Conservation (phyloP, 257 asterid genomes). For the Solanum etuberosum region DNA sequence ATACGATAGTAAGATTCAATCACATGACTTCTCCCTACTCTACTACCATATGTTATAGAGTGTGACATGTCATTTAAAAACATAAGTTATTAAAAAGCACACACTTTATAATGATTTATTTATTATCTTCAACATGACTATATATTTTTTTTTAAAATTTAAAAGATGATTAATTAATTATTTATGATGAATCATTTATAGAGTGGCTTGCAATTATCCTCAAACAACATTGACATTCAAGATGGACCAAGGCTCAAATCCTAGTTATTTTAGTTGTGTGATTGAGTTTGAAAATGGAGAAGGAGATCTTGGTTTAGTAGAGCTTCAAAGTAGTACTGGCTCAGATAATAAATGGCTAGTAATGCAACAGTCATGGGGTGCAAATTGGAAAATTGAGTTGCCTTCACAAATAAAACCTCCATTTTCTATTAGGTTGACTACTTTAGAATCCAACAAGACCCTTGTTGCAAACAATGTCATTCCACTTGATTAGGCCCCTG, state of each 20-base stretch:
- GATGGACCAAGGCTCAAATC: conserved; percentile 17
- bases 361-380: conserved; percentile 27
- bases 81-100: not conserved
- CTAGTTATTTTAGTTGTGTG: conserved; percentile 11
- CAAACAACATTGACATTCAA: conserved; percentile 2
- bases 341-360: conserved; percentile 1
- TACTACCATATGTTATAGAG: not conserved
- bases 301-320: conserved; percentile 24
- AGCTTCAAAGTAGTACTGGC: not conserved
- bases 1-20: not conserved
- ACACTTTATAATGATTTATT: not conserved
- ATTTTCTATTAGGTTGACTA: conserved; percentile 20
- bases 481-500: conserved; percentile 25
- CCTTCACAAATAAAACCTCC: conserved; percentile 9
- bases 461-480: conserved; percentile 9
- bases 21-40: not conserved
- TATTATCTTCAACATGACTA: not conserved
- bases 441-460: not conserved
- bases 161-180: not conserved
- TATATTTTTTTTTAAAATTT: too few species aligned
- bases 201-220: conserved; percentile 19
- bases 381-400: conserved; percentile 7
- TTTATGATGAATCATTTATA: not conserved
- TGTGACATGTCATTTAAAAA: not conserved
- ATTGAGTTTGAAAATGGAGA: conserved; percentile 23